Percentiles rank a stretch among this genome's conserved stretches.
Conservation (phyloP, 768 basidiomycete species). For the Mycena capillaripes region DNA sequence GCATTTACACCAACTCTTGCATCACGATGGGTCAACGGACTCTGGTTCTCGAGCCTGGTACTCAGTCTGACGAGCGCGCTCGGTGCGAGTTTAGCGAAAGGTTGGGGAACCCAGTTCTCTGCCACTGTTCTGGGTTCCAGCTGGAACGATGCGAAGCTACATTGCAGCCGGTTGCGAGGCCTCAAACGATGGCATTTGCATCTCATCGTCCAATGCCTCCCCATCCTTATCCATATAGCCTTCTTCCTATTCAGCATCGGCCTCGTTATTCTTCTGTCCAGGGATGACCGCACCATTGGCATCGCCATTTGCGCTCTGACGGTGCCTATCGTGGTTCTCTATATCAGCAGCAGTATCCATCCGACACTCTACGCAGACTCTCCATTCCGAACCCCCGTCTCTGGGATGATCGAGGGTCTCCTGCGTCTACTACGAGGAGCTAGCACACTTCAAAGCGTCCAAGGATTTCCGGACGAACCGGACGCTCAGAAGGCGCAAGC, state of each 20-base stretch:
- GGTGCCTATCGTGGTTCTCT: background rate
- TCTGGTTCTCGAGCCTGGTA: conserved; percentile 7
- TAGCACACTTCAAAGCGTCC: background rate
- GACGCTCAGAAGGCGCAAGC: conserved; percentile 13
- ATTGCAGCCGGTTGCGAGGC: background rate
- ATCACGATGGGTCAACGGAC: conserved; percentile 7
- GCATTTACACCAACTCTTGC: background rate
- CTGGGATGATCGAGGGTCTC: background rate
- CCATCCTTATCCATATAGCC: background rate
- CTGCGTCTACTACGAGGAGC: background rate
- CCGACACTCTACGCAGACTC: background rate
- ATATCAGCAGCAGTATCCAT: background rate
- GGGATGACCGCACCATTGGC: background rate
- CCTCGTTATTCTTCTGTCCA: background rate
- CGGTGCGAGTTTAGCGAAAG: conserved; percentile 5
- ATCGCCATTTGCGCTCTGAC: background rate
- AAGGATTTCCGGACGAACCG: background rate
- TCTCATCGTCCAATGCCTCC: background rate
- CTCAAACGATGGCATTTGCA: background rate
- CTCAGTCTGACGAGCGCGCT: background rate
- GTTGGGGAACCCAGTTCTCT: background rate
- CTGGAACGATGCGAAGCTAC: background rate
- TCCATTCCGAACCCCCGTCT: background rate
- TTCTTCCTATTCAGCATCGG: conserved; percentile 9
- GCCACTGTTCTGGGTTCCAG: background rate